Base-by-base conservation (phyloP, 495 filamentous ascomycete species). In the Penicillium bialowiezense region DNA sequence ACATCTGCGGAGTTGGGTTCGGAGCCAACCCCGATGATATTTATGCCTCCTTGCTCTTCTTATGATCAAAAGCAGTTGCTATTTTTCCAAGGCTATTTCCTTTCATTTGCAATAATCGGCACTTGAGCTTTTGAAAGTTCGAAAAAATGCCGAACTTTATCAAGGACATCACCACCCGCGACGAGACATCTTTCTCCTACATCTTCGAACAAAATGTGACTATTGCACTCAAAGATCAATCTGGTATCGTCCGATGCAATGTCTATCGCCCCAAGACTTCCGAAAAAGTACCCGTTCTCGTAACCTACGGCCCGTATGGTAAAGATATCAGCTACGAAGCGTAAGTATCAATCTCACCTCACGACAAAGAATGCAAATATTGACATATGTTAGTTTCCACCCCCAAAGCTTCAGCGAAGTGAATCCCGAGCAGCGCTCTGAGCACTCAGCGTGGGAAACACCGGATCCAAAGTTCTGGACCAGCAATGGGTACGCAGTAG, bases 391-490 rank as follows among this genome's bases (percentile, higher is more conserved):
- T 40, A 64, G 55, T 36, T 74, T 73, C 50, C 65, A 72, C 36
- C 44, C 62, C 0, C 52, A 71, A 44, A 78, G 74, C 14, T 79
- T 69, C 55, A 55, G 62, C 23, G 74, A 79, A 45, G 73, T 78
- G 34, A 79, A 79, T 54, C 60, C 70, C 7, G 68, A 77, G 41
- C 78, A 84, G 51, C 56, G 60, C 26, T 68, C 63, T 0, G 47
- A 59, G 12, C 77, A 84, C 49, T 85, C 82, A 0, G 74, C 76
- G 0, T 86, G 83, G 82, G 82, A 85, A 56, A 84, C 82, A 0
- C 82, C 82, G 2, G 80, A 83, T 48, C 82, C 83, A 0, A 73
- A 65, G 7, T 85, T 74, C 64, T 86, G 83, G 82, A 83, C 80
- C 1, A 58, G 54, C n/a, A 63, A 82, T 44, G 80, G 78, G 14